These are phyloP conservation scores for Gautieria morchelliformis DNA, from an alignment of 768 basidiomycete species.

Conservation along the genomic window DNA sequence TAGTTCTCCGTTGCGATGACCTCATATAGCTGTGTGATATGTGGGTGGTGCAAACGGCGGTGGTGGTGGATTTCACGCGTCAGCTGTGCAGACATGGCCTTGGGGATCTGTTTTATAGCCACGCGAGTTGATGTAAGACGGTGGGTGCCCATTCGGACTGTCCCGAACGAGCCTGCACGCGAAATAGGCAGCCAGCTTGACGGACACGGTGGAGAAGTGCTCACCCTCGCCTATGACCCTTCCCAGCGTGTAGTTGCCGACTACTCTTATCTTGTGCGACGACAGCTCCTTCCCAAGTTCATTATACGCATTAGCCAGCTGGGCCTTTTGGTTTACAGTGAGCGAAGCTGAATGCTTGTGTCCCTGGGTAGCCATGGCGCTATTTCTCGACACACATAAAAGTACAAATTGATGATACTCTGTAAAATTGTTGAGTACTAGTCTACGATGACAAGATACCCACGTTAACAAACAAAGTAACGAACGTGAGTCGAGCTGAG, in stretches of 20 bases:
- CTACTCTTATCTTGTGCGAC: conserved; percentile 81
- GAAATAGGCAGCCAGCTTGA: conserved; percentile 10
- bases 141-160: conserved; percentile 90
- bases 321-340: conserved; percentile 71
- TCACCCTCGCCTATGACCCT: conserved; percentile 92
- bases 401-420: conserved; percentile 1
- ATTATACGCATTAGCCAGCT: conserved; percentile 93
- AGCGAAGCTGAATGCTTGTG: conserved; percentile 56
- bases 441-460: background rate
- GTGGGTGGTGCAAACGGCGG: conserved; percentile 90
- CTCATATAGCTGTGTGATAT: conserved; percentile 94
- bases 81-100: conserved; percentile 80
- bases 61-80: conserved; percentile 99
- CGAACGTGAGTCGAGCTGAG: conserved; percentile 7
- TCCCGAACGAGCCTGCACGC: conserved; percentile 79
- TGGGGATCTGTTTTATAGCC: conserved; percentile 97
- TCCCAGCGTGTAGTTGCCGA: conserved; percentile 91
- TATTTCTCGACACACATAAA: conserved; percentile 3
- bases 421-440: background rate
- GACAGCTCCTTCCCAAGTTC: conserved; percentile 93
- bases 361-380: conserved; percentile 28
- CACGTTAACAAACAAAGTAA: conserved; percentile 4
- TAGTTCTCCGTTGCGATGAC: conserved; percentile 92
- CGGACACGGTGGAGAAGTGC: conserved; percentile 14
- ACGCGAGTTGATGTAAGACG: conserved; percentile 85